Evolutionary conservation across 345 rosid genomes (phyloP).

Genomic region (Chamaenerion angustifolium): DNA sequence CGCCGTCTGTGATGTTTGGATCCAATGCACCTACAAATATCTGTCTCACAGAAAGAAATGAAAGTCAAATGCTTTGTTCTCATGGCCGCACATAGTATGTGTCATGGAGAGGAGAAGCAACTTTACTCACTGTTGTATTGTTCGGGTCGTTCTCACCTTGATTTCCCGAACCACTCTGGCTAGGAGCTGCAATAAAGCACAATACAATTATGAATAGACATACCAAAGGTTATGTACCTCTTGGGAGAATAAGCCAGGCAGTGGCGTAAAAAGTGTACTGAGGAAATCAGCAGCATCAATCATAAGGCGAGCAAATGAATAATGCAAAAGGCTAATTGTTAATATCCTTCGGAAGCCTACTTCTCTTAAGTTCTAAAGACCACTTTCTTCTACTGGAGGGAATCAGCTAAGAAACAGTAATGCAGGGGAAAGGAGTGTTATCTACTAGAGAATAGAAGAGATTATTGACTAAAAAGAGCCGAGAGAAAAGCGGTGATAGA

Average conservation of each 20-base stretch:
- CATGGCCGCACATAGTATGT: neutral
- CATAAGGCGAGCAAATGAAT: too few relatives aligned
- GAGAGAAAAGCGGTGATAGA: neutral
- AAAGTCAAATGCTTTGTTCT: conserved; percentile 1
- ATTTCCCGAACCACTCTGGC: conserved; percentile 52
- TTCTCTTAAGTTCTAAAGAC: too few relatives aligned
- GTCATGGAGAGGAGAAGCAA: neutral
- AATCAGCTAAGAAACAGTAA: too few relatives aligned
- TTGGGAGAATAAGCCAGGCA: neutral
- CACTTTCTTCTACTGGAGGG: too few relatives aligned
- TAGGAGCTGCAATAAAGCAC: conserved; percentile 47
- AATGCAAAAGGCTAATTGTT: too few relatives aligned
- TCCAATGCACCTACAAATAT: conserved; percentile 91
- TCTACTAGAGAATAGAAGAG: too few relatives aligned
- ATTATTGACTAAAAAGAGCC: too few relatives aligned
- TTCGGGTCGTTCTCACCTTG: conserved; percentile 85
- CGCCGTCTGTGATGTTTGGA: conserved; percentile 74
- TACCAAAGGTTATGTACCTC: neutral
- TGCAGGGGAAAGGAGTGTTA: too few relatives aligned
- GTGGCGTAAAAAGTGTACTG: neutral
- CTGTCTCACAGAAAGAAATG: conserved; percentile 21
- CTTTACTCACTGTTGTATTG: conserved; percentile 87
- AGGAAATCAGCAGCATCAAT: too few relatives aligned
- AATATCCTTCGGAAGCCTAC: too few relatives aligned
- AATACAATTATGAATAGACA: conserved; percentile 22